A percentile compares a stretch with the other conserved stretches of the same genome.
Conservation (phyloP, 257 asterid genomes). For the Linderniella brevidens region DNA sequence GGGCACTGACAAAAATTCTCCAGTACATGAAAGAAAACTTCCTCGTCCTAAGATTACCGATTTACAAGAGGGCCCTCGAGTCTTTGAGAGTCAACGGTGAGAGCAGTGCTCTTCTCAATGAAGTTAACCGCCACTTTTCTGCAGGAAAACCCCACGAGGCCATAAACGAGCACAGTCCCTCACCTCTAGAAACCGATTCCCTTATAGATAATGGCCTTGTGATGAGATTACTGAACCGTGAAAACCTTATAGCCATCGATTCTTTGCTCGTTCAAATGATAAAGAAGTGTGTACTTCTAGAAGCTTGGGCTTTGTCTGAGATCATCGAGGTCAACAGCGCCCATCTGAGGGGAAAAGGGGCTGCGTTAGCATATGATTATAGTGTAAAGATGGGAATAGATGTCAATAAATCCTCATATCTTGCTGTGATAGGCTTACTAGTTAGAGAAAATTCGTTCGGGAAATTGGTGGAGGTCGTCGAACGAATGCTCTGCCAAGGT, state of each 20-base stretch:
- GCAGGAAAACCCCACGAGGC: conserved; percentile 12
- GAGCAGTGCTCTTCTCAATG: conserved; percentile 41
- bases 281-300: conserved; percentile 24
- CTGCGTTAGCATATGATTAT: conserved; percentile 43
- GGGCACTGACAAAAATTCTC: conserved; percentile 47
- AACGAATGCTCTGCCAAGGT: conserved; percentile 37
- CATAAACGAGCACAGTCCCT: conserved; percentile 6
- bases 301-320: conserved; percentile 28
- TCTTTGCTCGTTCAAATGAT: conserved; percentile 32
- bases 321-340: conserved; percentile 38
- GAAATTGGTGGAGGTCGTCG: conserved; percentile 40
- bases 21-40: conserved; percentile 63
- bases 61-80: conserved; percentile 46
- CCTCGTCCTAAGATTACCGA: conserved; percentile 57
- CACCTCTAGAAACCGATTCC: conserved; percentile 8
- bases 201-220: conserved; percentile 23
- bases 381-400: conserved; percentile 28
- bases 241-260: conserved; percentile 53
- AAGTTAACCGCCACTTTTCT: conserved; percentile 56
- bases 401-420: conserved; percentile 37
- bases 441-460: conserved; percentile 37
- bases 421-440: conserved; percentile 47
- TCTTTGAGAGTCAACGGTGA: conserved; percentile 29
- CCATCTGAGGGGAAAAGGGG: conserved; percentile 30
- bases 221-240: conserved; percentile 30